Base-by-base conservation (phyloP, 1,139 yeast species). In the Kodamaea ohmeri region DNA sequence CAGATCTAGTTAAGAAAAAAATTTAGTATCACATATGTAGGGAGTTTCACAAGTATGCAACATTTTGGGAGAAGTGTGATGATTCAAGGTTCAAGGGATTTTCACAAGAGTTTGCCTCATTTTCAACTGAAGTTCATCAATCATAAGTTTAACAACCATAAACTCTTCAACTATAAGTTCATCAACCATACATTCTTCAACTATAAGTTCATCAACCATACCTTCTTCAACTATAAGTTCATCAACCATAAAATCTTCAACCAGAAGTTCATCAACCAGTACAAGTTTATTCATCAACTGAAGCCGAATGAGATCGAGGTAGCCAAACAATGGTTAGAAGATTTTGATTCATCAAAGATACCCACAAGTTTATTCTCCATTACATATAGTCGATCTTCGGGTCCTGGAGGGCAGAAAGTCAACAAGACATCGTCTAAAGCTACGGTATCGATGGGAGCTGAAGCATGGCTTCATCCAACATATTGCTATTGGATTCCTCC, bases 371-470 rank as follows among this genome's bases (percentile, higher is more conserved):
- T 64, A 15, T 85, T 85, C 51, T 61, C 65, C 1, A 60, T 81
- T 2, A 57, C 78, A 0, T 89, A 67, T 58, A 78, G 87, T 37
- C 63, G 95, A 44, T 76, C 95, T 0, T 83, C 95, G 9, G 97
- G 97, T 0, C 90, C 96, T 0, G 97, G 97, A 0, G 97, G 97
- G 0, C 97, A 90, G 51, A 86, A 90, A 54, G 97, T 90, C 12
- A 90, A 90, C 58, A 90, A 88, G 46, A 76, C 88, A 0, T 80
- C 80, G 11, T 78, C 92, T 2, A 89, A 89, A 52, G 95, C 94
- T 3, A 79, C 92, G 0, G 58, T 90, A 9, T 65, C 78, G 3
- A 53, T 87, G 45, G 55, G 59, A 4, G 56, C 69, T 0, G 58
- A 63, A 1, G 59, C 66, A 30, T 77, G 90, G 79, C 63, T 71